Evolutionary conservation across 139 green algal species (phyloP).

Genomic region (Pleodorina starrii): DNA sequence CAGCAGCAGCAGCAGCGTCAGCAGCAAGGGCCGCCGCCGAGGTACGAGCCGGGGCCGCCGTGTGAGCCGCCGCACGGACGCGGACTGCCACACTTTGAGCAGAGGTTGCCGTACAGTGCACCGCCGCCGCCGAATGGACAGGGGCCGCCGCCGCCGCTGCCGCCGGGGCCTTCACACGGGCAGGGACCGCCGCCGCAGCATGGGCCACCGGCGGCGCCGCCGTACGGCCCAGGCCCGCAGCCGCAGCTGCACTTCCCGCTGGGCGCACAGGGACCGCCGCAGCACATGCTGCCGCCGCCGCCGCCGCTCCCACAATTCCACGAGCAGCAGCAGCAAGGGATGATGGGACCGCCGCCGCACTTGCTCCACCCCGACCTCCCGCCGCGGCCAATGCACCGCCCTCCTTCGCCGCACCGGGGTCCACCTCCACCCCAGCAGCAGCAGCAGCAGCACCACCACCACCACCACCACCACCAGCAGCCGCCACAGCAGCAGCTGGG

Average conservation of each 20-base stretch:
- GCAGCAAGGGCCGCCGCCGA: background rate
- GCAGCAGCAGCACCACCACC: no score
- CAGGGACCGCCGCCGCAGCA: background rate
- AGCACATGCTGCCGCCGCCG: background rate
- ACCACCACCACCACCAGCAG: background rate
- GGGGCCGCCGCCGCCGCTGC: no score
- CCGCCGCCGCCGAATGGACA: background rate
- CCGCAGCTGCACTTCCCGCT: background rate
- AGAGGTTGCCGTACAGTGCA: background rate
- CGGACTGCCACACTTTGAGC: background rate
- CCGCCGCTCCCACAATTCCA: background rate
- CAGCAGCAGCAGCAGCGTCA: background rate
- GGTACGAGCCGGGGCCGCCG: background rate
- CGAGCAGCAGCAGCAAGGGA: background rate
- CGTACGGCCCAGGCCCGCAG: background rate
- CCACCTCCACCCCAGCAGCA: no score
- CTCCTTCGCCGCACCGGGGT: no score
- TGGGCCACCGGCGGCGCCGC: background rate
- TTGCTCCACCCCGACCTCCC: background rate
- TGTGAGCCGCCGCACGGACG: background rate
- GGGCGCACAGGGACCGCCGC: background rate
- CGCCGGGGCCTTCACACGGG: no score
- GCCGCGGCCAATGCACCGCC: background rate
- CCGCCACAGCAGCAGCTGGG: background rate
- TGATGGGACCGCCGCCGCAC: background rate